Evolutionary conservation across 225 moss, liverwort and hornwort genomes (phyloP), one percentile per base, ranked within the genome.

Genomic region (Asterella californica): DNA sequence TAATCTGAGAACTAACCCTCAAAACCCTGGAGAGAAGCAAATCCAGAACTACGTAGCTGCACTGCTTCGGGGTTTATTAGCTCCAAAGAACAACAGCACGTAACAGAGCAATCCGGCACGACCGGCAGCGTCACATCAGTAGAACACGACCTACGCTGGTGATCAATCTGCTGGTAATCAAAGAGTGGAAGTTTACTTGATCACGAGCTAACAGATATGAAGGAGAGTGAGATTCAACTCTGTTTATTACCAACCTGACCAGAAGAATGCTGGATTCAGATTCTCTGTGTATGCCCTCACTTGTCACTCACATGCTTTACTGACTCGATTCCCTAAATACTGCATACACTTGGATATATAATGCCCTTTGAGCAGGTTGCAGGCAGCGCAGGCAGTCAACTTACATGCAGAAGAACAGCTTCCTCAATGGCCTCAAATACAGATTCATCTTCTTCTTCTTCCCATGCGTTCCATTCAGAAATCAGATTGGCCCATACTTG

Each of bases 351-450:
- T 29, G 12, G 64, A 70, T 70, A 45, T 22, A 42, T 0, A 49
- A 53, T 33, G 52, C 32, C 74, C n/a, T 54, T 74, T 53, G 2
- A 33, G 25, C 74, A 54, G 32, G 50, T 30, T 74, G 32, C 74
- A 74, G 52, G 53, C 74, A 62, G 79, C 57, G 68, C 38, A 83
- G 36, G 66, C 49, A 78, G 70, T 76, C 47, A 34, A 92, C 86
- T 82, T 61, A 96, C 96, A 86, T 96, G 94, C 69, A 96, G 70
- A 82, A 90, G 85, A 83, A 96, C 87, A 85, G 92, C 86, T 83
- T 94, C 96, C 86, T 96, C 92, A 81, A 96, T 92, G 27, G 88
- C 88, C 78, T 96, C 96, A 83, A 96, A 96, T 73, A 88, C 96
- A 10, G 92, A 86, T 81, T 96, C 94, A 85, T 96, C 96, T 86